A percentile compares a stretch with the other conserved stretches of the same genome.
phyloP scores from a whole-genome alignment of 164 flowering plant genomes.

The Vitis rotundifolia region DNA sequence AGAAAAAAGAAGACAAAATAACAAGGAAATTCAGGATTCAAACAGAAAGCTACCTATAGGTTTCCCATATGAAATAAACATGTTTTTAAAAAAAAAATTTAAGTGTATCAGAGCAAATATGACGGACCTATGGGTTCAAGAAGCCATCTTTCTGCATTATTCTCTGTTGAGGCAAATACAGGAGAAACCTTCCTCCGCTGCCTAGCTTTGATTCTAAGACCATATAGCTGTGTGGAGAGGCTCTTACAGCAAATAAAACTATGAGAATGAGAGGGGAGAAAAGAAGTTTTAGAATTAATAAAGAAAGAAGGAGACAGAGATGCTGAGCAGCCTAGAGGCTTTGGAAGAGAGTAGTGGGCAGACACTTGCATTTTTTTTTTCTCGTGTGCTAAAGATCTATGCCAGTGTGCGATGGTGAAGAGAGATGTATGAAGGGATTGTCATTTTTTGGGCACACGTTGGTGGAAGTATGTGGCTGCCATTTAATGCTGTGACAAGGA shows the following conservation, averaged over 20 bases:
- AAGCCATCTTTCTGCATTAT: slow-evolving; percentile 54
- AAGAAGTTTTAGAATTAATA: slow-evolving; percentile 12
- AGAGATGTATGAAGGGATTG: background rate
- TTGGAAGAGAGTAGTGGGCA: slow-evolving; percentile 19
- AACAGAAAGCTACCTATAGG: background rate
- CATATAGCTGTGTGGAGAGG: slow-evolving; percentile 12
- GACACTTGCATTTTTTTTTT: slow-evolving; percentile 16
- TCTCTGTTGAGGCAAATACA: slow-evolving; percentile 26
- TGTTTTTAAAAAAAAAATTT: background rate
- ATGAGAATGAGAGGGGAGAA: slow-evolving; percentile 11
- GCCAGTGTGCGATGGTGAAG: background rate
- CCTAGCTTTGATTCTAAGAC: slow-evolving; percentile 9
- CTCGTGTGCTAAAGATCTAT: slow-evolving; percentile 10
- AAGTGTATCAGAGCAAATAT: background rate
- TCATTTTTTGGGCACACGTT: background rate
- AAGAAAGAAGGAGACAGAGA: slow-evolving; percentile 13
- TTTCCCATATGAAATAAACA: background rate
- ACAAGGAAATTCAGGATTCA: too few relatives aligned
- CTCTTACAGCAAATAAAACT: slow-evolving; percentile 11
- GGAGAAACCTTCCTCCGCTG: slow-evolving; percentile 24
- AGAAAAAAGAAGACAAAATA: too few relatives aligned
- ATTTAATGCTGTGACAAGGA: slow-evolving; percentile 19
- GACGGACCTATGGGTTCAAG: slow-evolving; percentile 68
- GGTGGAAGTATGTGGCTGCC: slow-evolving; percentile 16
- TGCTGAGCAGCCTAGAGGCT: slow-evolving; percentile 20